Evolutionary conservation across 2,329 filamentous ascomycete genomes (phyloP).

Genomic region (Exophiala sp.): DNA sequence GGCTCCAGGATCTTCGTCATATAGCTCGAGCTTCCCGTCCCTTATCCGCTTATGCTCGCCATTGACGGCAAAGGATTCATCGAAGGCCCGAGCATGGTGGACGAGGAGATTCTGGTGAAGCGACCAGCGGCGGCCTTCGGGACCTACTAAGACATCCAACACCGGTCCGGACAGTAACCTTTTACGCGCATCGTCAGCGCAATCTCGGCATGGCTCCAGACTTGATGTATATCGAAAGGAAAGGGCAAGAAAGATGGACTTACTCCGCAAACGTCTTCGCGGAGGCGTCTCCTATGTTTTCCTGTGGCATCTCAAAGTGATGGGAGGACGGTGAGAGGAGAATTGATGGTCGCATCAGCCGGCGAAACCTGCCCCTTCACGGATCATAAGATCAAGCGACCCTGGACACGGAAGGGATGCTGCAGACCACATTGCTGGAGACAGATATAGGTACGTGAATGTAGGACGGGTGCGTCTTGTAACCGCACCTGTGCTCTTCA

Average conservation of each 20-base stretch:
- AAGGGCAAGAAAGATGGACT: constrained; percentile 30
- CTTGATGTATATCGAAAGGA: background rate
- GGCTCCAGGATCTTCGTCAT: constrained; percentile 46
- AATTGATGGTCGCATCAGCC: constrained; percentile 7
- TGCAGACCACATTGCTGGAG: constrained; percentile 20
- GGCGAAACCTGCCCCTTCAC: constrained; percentile 1
- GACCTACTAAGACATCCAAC: constrained; percentile 49
- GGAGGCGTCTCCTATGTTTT: constrained; percentile 43
- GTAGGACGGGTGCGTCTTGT: background rate
- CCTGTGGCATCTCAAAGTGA: constrained; percentile 22
- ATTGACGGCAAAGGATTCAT: constrained; percentile 34
- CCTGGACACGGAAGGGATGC: constrained; percentile 9
- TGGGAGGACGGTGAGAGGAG: constrained; percentile 5
- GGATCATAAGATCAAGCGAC: constrained; percentile 6
- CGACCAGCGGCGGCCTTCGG: constrained; percentile 44
- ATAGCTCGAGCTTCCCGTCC: constrained; percentile 41
- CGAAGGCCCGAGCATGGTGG: constrained; percentile 47
- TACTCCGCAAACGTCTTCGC: constrained; percentile 50
- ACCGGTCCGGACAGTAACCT: constrained; percentile 50
- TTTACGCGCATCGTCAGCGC: constrained; percentile 20
- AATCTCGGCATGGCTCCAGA: constrained; percentile 7
- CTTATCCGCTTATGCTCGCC: constrained; percentile 31
- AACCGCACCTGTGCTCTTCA: constrained; percentile 6
- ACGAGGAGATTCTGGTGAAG: constrained; percentile 50
- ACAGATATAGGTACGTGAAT: constrained; percentile 8